Conservation (phyloP, 352 stramenopile genomes). For the Phytophthora sp. region DNA sequence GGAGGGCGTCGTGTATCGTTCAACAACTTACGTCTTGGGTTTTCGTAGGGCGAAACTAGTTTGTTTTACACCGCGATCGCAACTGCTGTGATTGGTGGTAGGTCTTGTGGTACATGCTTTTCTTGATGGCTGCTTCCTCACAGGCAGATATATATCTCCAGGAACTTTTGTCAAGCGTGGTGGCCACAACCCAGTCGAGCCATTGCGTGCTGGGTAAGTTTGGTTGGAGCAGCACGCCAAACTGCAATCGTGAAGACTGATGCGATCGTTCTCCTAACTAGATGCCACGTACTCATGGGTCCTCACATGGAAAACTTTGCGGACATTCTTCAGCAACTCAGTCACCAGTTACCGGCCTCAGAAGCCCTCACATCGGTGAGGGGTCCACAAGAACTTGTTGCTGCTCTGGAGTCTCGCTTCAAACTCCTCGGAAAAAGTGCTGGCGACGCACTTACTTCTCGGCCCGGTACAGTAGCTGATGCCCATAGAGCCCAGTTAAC, state of each 20-base stretch:
- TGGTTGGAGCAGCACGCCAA: background rate
- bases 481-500: slow-evolving; percentile 21
- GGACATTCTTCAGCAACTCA: slow-evolving; percentile 52
- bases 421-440: background rate
- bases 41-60: slow-evolving; percentile 59
- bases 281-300: slow-evolving; percentile 67
- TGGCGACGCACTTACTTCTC: background rate
- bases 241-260: background rate
- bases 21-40: background rate
- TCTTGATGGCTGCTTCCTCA: background rate
- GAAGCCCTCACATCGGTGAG: slow-evolving; percentile 17
- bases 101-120: background rate
- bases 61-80: slow-evolving; percentile 54
- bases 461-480: background rate
- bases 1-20: background rate
- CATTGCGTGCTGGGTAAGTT: slow-evolving; percentile 60
- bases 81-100: slow-evolving; percentile 74
- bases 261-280: slow-evolving; percentile 15
- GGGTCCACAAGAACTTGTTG: slow-evolving; percentile 20
- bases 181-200: slow-evolving; percentile 82
- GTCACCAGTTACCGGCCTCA: slow-evolving; percentile 7
- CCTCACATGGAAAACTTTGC: slow-evolving; percentile 78
- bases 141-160: slow-evolving; percentile 9
- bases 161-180: slow-evolving; percentile 65
- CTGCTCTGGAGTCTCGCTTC: slow-evolving; percentile 29